Conservation (phyloP, 1,284 basidiomycete genomes). For the Athelia psychrophila region DNA sequence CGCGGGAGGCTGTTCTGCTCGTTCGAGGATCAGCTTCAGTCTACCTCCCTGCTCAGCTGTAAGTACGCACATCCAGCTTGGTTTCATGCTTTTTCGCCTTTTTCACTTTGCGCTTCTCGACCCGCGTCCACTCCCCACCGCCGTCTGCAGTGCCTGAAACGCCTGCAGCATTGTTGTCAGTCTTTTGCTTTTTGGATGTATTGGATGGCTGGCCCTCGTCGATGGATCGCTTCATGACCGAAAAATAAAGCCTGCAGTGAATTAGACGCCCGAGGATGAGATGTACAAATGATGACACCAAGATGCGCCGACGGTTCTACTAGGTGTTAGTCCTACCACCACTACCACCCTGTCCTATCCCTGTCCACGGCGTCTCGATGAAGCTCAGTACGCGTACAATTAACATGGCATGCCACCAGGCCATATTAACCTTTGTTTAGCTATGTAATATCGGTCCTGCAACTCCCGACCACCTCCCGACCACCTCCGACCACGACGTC, state of each 20-base stretch:
- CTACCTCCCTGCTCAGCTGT: slow-evolving; percentile 9
- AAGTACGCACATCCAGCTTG: slow-evolving; percentile 59
- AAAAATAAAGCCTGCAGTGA: background rate
- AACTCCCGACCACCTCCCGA: too few species aligned
- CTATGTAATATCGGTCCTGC: too few species aligned
- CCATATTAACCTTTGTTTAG: too few species aligned
- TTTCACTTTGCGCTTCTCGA: slow-evolving; percentile 76
- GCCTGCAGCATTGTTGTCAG: slow-evolving; percentile 13
- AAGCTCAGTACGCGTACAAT: too few species aligned
- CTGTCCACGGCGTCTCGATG: too few species aligned
- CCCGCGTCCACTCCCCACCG: slow-evolving; percentile 62
- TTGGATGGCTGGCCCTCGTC: slow-evolving; percentile 11
- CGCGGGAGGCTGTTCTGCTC: slow-evolving; percentile 57
- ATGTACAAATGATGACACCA: background rate
- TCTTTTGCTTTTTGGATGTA: slow-evolving; percentile 16
- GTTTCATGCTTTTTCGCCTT: slow-evolving; percentile 59
- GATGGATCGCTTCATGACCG: slow-evolving; percentile 29
- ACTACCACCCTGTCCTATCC: too few species aligned
- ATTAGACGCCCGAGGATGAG: background rate
- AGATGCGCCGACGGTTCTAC: too few species aligned
- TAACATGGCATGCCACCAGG: too few species aligned
- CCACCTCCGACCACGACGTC: too few species aligned
- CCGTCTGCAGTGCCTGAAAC: slow-evolving; percentile 17
- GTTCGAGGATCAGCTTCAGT: slow-evolving; percentile 7
- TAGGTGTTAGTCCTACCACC: too few species aligned